Evolutionary conservation across 139 green algal genomes (phyloP), one percentile per base, ranked within the genome.

Genomic region (Chlamydomonas sp.): DNA sequence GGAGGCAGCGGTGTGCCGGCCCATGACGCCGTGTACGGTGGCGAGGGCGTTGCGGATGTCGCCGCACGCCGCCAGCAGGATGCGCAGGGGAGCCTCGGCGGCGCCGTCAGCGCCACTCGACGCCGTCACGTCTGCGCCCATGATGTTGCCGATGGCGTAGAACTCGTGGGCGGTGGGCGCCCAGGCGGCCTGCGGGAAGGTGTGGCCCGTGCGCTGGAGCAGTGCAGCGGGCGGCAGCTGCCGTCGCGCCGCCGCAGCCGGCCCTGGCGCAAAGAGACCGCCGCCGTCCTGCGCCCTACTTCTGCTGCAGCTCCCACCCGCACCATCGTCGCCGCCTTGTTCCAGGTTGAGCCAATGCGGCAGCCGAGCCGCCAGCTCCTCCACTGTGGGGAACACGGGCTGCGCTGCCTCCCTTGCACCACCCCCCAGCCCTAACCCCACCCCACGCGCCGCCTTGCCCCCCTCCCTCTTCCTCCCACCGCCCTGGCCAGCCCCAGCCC

Each of bases 61-160:
- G 15, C 87, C 87, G 60, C 87, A 88, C 0, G 72, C 87, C 31
- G 61, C 87, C 63, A 90, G 80, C 75, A 90, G 87, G 5, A 86
- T 15, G 60, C 61, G 71, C 57, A 79, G 5, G 59, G 7, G 31
- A 49, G 1, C 80, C 58, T 16, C 67, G 58, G 31, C 62, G 62
- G 15, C 67, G 5, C 75, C 49, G 71, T 3, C 79, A 75, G 63
- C 63, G 63, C 18, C 57, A 14, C 78, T 10, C 76, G 31, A 49
- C 31, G 31, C 67, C 8, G 85, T 80, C 8, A 87, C 74, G 67
- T 90, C 74, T 15, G 63, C 84, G 20, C 80, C 87, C 6, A 72
- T 4, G 2, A 74, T 85, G 66, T 90, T 90, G 74, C 87, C 87
- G 16, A 90, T 90, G 57, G 74, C 87, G 63, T 90, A 90, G n/a